Base-by-base conservation (phyloP, 768 basidiomycete species). In the Trametes sanguinea region DNA sequence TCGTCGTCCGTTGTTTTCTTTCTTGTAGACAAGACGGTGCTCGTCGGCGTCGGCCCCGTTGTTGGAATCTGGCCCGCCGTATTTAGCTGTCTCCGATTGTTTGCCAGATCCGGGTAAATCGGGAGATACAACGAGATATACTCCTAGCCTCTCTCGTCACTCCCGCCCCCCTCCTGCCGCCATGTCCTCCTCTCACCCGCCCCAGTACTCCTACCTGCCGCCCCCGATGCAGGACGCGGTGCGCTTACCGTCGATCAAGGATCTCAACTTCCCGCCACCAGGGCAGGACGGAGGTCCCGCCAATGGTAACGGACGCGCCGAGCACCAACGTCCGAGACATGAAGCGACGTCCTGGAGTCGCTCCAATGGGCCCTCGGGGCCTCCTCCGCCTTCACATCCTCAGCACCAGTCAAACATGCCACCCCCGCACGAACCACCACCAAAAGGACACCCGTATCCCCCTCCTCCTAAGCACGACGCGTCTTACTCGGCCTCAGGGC, bases 161-260 rank as follows among this genome's bases (percentile, higher is more conserved):
- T 76, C 67, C 70, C 62, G 54, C 59, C 50, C 65, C 67, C 68
- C 71, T 67, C 69, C 65, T n/a, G 66, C 67, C 68, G 59, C 65
- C 65, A 85, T 84, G 81, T 77, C 81, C 69, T 81, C 82, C 68
- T 75, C 81, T 53, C 81, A 83, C 56, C 82, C 80, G 68, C 70
- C 75, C 59, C 68, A 75, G n/a, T 76, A 78, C 64, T 67, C 78
- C 64, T 66, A 68, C 62, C 73, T 67, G 55, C 70, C 67, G 68
- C 79, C 78, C 65, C 69, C 77, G 40, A 68, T 74, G 4, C 74
- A 74, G 29, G 52, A 80, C 69, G 76, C 80, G 60, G 74, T 85
- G 67, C 85, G 86, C 42, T 81, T 89, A 4, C 89, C 89, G 0
- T 88, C 88, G 17, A 80, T 90, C 72, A 89, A 84, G 76, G 87